A percentile compares a stretch with the other conserved stretches of the same genome.
These are phyloP conservation scores for Colletotrichum paranaense DNA, from an alignment of 2,329 filamentous ascomycete species.

Conservation along the genomic window DNA sequence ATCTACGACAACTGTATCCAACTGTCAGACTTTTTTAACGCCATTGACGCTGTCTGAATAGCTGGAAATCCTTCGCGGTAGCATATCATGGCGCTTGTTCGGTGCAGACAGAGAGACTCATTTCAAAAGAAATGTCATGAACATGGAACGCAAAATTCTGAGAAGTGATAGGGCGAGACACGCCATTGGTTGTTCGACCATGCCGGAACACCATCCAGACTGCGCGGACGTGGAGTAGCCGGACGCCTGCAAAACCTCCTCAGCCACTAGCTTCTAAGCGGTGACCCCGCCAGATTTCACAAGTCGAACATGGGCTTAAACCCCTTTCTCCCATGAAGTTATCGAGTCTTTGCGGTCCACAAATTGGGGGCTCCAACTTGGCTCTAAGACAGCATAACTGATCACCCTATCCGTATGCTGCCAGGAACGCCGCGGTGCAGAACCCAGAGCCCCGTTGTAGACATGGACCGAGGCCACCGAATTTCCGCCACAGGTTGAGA, in stretches of 20 bases:
- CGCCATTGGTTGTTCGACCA: slow-evolving; percentile 26
- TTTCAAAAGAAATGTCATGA: slow-evolving; percentile 30
- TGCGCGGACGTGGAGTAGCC: slow-evolving; percentile 28
- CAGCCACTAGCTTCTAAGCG: slow-evolving; percentile 24
- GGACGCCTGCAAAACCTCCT: slow-evolving; percentile 23
- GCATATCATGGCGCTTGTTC: background rate
- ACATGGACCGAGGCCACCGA: background rate
- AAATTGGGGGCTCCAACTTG: slow-evolving; percentile 4
- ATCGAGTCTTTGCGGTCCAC: slow-evolving; percentile 16
- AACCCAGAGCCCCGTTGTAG: slow-evolving; percentile 7
- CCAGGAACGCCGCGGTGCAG: slow-evolving; percentile 29
- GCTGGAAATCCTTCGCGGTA: slow-evolving; percentile 12
- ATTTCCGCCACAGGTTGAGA: slow-evolving; percentile 22
- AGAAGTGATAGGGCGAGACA: slow-evolving; percentile 35
- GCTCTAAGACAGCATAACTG: slow-evolving; percentile 24
- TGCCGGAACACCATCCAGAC: slow-evolving; percentile 22
- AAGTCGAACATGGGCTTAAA: slow-evolving; percentile 9
- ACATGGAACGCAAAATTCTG: slow-evolving; percentile 26
- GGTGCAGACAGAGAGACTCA: slow-evolving; percentile 22
- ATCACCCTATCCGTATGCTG: slow-evolving; percentile 16
- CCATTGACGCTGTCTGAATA: slow-evolving; percentile 27
- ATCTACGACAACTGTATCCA: slow-evolving; percentile 20
- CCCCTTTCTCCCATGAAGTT: slow-evolving; percentile 16
- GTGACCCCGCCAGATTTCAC: slow-evolving; percentile 17
- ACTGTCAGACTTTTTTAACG: slow-evolving; percentile 27